phyloP scores from a whole-genome alignment of 2,329 filamentous ascomycete genomes.

The Lasiodiplodia theobromae region DNA sequence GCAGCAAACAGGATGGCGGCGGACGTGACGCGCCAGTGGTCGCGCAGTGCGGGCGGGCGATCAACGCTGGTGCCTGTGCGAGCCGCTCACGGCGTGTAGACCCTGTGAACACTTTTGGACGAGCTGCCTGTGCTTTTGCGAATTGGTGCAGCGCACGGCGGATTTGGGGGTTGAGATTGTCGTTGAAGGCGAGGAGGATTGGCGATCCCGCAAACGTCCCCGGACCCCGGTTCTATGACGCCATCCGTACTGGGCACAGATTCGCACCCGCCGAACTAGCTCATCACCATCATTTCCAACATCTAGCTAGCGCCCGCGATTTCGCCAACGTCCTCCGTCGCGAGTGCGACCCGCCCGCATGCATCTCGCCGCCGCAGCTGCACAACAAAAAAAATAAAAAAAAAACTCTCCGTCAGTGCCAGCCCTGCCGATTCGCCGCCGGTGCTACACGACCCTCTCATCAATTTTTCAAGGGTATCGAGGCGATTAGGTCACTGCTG shows the following conservation, averaged over 20 bases:
- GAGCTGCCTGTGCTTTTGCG: not conserved
- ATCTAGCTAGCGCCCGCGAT: not conserved
- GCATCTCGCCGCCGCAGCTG: constrained; percentile 1
- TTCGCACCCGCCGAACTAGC: not conserved
- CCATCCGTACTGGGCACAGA: constrained; percentile 12
- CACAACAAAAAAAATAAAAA: not conserved
- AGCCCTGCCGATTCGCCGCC: not conserved
- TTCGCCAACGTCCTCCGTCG: constrained; percentile 14
- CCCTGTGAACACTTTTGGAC: constrained; percentile 4
- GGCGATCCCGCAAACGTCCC: constrained; percentile 1
- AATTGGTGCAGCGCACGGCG: not conserved
- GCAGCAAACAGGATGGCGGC: constrained; percentile 25
- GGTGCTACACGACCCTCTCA: not conserved
- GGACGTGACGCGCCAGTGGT: constrained; percentile 15
- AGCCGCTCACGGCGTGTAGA: constrained; percentile 7
- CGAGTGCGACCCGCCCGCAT: constrained; percentile 6
- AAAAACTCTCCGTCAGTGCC: constrained; percentile 5
- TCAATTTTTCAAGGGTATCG: not conserved
- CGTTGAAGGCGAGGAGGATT: constrained; percentile 6
- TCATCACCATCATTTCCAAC: not conserved
- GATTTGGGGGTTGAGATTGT: not conserved
- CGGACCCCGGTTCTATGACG: constrained; percentile 23
- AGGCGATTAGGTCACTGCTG: not conserved
- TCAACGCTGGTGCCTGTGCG: constrained; percentile 1
- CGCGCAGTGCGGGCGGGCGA: constrained; percentile 8